phyloP scores from a whole-genome alignment of 169 alveolate genomes.

The Babesia ovis region DNA sequence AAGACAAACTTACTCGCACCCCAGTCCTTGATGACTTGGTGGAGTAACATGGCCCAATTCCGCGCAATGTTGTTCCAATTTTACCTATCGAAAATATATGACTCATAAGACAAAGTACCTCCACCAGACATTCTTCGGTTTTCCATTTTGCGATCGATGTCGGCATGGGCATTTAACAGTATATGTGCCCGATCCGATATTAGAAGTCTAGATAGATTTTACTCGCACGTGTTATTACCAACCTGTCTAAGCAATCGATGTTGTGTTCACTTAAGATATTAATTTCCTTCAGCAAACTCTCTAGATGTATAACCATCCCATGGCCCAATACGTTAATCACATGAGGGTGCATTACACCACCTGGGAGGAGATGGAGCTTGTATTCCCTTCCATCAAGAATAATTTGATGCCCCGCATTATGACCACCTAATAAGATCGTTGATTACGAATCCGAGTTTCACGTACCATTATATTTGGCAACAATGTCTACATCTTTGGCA shows the following conservation, averaged over 20 bases:
- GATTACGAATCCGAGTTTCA: neutral
- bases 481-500: conserved; percentile 84
- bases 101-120: conserved; percentile 1
- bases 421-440: conserved; percentile 78
- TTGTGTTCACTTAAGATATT: conserved; percentile 42
- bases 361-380: conserved; percentile 92
- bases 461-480: conserved; percentile 90
- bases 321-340: conserved; percentile 87
- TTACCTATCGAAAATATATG: conserved; percentile 51
- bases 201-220: conserved; percentile 69
- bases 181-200: conserved; percentile 90
- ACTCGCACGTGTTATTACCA: neutral
- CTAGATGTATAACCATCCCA: conserved; percentile 89
- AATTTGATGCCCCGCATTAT: conserved; percentile 92
- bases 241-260: conserved; percentile 64
- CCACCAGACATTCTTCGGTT: conserved; percentile 30
- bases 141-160: conserved; percentile 76
- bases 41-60: conserved; percentile 94
- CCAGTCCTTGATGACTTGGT: conserved; percentile 89
- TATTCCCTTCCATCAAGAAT: conserved; percentile 78
- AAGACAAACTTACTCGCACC: conserved; percentile 79
- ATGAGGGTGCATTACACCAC: conserved; percentile 85
- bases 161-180: conserved; percentile 82
- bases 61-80: conserved; percentile 93
- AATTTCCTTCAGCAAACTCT: conserved; percentile 66